A percentile compares a stretch with the other conserved stretches of the same genome.
phyloP scores from a whole-genome alignment of 441 rosid genomes.

The Geranium incanum region DNA sequence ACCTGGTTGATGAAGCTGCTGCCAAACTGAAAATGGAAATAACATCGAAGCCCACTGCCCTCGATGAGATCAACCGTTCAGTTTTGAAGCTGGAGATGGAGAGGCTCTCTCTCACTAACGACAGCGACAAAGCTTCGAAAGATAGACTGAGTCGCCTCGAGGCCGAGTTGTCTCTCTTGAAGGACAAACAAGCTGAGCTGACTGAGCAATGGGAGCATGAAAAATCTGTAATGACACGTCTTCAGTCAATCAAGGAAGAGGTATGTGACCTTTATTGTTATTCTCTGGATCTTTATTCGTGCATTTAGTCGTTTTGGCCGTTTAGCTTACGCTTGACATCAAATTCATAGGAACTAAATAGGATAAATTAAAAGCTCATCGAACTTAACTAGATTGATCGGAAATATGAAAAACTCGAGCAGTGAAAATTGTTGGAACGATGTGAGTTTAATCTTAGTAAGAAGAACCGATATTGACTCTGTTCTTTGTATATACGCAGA shows the following conservation, averaged over 20 bases:
- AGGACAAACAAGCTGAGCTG: conserved; percentile 70
- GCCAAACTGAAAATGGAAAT: conserved; percentile 99
- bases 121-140: conserved; percentile 77
- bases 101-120: conserved; percentile 77
- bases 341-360: no score
- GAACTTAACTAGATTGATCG: no score
- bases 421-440: no score
- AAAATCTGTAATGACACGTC: conserved; percentile 80
- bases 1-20: conserved; percentile 97
- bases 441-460: neutral
- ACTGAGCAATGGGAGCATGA: conserved; percentile 97
- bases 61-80: conserved; percentile 95
- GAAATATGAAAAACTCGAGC: no score
- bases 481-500: conserved; percentile 33
- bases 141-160: conserved; percentile 78
- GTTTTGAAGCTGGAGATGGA: conserved; percentile 86
- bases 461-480: neutral
- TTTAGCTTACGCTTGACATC: no score
- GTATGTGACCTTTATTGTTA: conserved; percentile 22
- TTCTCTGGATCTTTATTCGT: neutral
- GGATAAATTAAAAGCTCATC: no score
- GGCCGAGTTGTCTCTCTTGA: conserved; percentile 52
- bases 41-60: conserved; percentile 92
- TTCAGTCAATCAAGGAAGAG: conserved; percentile 93
- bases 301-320: no score